These are phyloP conservation scores for Penicillium occitanis DNA, from an alignment of 2,329 filamentous ascomycete species.

Conservation along the genomic window DNA sequence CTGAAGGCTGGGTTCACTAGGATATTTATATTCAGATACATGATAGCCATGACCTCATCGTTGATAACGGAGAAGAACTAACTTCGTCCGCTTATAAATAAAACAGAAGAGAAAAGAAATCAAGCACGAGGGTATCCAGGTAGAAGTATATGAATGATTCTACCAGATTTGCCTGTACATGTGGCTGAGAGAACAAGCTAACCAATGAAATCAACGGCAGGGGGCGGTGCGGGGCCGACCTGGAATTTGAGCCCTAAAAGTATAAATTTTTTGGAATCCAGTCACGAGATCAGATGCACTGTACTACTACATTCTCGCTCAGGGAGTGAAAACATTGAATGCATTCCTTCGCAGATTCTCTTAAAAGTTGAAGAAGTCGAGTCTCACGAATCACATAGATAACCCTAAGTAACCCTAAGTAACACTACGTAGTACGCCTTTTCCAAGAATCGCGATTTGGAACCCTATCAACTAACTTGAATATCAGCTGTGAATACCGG, in stretches of 20 bases:
- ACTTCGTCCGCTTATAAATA: slow-evolving; percentile 19
- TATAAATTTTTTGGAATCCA: not conserved
- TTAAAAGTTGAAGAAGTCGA: not conserved
- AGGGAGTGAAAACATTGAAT: not conserved
- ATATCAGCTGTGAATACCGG: no score
- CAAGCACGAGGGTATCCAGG: not conserved
- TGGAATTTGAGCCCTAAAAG: not conserved
- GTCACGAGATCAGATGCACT: not conserved
- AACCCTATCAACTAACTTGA: not conserved
- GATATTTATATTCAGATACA: slow-evolving; percentile 15
- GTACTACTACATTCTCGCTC: not conserved
- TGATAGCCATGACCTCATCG: not conserved
- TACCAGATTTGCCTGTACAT: not conserved
- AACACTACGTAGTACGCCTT: no score
- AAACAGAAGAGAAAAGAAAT: not conserved
- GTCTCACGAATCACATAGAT: not conserved
- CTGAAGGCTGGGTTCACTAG: not conserved
- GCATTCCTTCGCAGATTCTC: no score
- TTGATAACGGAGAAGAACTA: slow-evolving; percentile 6
- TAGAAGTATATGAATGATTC: not conserved
- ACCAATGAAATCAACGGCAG: not conserved
- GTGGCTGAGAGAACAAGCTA: not conserved
- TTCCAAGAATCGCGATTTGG: not conserved
- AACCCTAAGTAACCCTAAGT: not conserved
- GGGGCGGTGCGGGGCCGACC: not conserved